These are phyloP conservation scores for Globisporangium middletonii DNA, from an alignment of 352 stramenopile genomes.

Conservation along the genomic window DNA sequence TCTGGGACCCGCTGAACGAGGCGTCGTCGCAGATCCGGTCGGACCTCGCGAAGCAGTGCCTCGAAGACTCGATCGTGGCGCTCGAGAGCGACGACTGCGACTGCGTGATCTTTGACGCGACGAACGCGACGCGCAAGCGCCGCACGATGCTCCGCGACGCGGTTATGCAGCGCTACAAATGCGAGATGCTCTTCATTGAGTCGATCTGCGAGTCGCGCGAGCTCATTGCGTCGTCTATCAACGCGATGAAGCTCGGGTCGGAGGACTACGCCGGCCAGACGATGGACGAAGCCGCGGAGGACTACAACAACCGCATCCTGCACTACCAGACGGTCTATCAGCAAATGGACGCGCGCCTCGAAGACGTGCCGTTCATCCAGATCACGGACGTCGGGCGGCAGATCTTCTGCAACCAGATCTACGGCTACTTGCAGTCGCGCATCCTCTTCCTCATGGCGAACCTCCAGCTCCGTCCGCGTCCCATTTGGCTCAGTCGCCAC, in stretches of 20 bases:
- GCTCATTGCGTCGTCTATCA: conserved; percentile 74
- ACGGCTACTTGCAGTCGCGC: conserved; percentile 79
- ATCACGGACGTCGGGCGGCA: conserved; percentile 76
- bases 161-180: conserved; percentile 59
- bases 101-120: conserved; percentile 80
- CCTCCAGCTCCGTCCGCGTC: conserved; percentile 90
- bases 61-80: conserved; percentile 63
- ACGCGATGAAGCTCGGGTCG: conserved; percentile 84
- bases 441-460: conserved; percentile 97
- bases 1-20: conserved; percentile 77
- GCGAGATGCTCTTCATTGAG: conserved; percentile 82
- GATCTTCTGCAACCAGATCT: conserved; percentile 83
- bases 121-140: conserved; percentile 72
- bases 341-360: conserved; percentile 43
- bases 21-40: conserved; percentile 61
- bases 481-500: conserved; percentile 96
- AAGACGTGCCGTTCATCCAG: conserved; percentile 72
- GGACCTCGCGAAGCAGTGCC: conserved; percentile 60
- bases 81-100: conserved; percentile 66
- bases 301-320: conserved; percentile 76
- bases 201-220: conserved; percentile 68
- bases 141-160: conserved; percentile 51
- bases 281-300: conserved; percentile 59
- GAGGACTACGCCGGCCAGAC: conserved; percentile 70
- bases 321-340: conserved; percentile 78